These are phyloP conservation scores for Asterophora parasitica DNA, from an alignment of 768 basidiomycete species.

Conservation along the genomic window DNA sequence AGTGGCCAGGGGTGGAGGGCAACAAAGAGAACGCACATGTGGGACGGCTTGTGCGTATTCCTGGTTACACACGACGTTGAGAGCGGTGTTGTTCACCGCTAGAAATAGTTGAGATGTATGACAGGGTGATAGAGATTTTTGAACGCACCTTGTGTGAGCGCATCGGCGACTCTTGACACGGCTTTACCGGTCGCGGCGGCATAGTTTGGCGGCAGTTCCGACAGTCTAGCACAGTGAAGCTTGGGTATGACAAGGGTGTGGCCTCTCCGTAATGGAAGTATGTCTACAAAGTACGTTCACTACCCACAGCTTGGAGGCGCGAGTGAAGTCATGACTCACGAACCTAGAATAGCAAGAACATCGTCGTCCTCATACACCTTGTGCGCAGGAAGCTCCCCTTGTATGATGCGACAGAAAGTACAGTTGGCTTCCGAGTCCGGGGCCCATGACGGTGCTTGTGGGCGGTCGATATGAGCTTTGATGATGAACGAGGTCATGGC, in stretches of 20 bases:
- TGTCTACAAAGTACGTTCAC: slow-evolving; percentile 39
- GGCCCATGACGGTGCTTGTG: slow-evolving; percentile 44
- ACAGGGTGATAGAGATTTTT: neutral
- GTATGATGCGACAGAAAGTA: slow-evolving; percentile 64
- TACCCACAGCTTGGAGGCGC: neutral
- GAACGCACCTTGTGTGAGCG: slow-evolving; percentile 53
- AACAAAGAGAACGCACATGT: slow-evolving; percentile 40
- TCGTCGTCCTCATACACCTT: slow-evolving; percentile 58
- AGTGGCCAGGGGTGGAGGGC: neutral
- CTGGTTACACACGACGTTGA: slow-evolving; percentile 78
- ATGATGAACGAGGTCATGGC: slow-evolving; percentile 82
- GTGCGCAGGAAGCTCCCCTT: slow-evolving; percentile 39
- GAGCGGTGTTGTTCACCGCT: slow-evolving; percentile 61
- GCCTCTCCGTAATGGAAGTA: slow-evolving; percentile 59
- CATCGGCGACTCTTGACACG: slow-evolving; percentile 57
- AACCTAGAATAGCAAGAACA: slow-evolving; percentile 64
- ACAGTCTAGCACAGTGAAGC: slow-evolving; percentile 52
- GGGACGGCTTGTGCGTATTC: slow-evolving; percentile 78
- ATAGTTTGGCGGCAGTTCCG: slow-evolving; percentile 57
- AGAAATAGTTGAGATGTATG: neutral
- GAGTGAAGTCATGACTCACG: slow-evolving; percentile 2
- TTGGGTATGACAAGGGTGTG: slow-evolving; percentile 73
- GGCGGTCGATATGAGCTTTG: slow-evolving; percentile 49
- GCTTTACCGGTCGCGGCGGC: slow-evolving; percentile 56
- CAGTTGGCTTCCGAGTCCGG: slow-evolving; percentile 39